A percentile compares a stretch with the other conserved stretches of the same genome.
Evolutionary conservation across 257 asterid genomes (phyloP).

Genomic region (Galeopsis tetrahit): DNA sequence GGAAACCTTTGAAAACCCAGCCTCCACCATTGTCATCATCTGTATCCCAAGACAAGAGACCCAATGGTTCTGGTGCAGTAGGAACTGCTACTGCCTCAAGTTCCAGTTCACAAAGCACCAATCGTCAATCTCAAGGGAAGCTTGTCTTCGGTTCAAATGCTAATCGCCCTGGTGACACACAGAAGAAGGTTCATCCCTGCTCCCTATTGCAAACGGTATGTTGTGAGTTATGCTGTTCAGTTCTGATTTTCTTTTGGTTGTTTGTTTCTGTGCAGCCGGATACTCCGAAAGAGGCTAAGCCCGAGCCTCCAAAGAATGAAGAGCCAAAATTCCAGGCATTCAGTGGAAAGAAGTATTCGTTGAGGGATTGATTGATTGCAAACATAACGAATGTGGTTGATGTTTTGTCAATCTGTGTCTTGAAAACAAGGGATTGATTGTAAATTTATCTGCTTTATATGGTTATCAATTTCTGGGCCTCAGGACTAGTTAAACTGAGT

Average conservation of each 20-base stretch:
- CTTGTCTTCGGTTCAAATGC: conserved; percentile 88
- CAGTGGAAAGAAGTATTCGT: conserved; percentile 72
- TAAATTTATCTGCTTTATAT: neutral
- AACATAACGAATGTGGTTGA: conserved; percentile 5
- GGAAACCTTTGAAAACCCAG: conserved; percentile 62
- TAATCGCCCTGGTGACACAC: conserved; percentile 53
- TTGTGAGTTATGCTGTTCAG: neutral
- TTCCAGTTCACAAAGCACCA: conserved; percentile 65
- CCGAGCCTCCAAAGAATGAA: conserved; percentile 76
- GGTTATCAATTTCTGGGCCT: too few species aligned
- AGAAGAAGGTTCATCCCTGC: conserved; percentile 53
- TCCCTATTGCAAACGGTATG: neutral
- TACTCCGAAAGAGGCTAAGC: conserved; percentile 64
- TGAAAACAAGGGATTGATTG: conserved; percentile 22
- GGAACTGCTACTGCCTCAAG: conserved; percentile 56
- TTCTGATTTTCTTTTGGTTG: conserved; percentile 1
- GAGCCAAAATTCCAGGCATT: conserved; percentile 75
- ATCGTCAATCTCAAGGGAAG: conserved; percentile 86
- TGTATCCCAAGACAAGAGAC: conserved; percentile 53
- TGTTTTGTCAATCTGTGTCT: conserved; percentile 25
- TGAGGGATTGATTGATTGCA: conserved; percentile 64
- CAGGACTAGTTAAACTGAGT: conserved; percentile 18
- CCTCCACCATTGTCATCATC: conserved; percentile 63
- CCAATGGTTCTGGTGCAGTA: conserved; percentile 42
- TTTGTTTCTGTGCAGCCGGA: conserved; percentile 46